Conservation (phyloP, 768 basidiomycete genomes). For the Lentinula detonsa region DNA sequence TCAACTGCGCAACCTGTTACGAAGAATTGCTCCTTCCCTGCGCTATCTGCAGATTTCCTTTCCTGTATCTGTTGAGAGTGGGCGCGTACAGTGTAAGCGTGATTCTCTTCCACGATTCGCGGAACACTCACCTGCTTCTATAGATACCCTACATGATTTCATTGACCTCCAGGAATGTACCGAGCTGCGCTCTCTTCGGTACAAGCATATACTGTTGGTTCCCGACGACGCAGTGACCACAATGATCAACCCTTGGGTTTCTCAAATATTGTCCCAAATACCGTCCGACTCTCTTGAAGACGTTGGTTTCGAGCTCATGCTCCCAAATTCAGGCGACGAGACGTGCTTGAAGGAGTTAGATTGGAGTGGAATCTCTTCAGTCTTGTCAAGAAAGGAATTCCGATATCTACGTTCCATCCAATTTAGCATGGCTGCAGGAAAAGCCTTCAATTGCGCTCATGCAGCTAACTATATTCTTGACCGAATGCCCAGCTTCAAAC, state of each 20-base stretch:
- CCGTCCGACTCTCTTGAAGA: neutral
- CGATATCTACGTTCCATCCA: neutral
- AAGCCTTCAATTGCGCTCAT: neutral
- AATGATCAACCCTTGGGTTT: slow-evolving; percentile 1
- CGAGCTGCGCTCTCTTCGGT: slow-evolving; percentile 3
- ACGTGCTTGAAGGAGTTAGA: slow-evolving; percentile 4
- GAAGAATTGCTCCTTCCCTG: neutral
- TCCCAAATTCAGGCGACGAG: neutral
- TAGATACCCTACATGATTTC: neutral
- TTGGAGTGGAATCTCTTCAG: neutral
- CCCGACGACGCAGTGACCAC: neutral
- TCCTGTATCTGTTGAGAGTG: neutral
- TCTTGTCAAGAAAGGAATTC: neutral
- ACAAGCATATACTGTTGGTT: neutral
- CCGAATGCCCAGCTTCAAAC: neutral
- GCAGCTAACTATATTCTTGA: neutral
- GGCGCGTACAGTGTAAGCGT: neutral
- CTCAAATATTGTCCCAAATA: neutral
- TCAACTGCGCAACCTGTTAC: neutral
- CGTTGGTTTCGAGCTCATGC: slow-evolving; percentile 2
- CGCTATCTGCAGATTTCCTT: slow-evolving; percentile 3
- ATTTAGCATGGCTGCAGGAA: neutral
- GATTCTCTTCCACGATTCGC: neutral
- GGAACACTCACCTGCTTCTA: neutral
- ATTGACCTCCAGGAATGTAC: slow-evolving; percentile 3